These are phyloP conservation scores for Puccinia brachypodii DNA, from an alignment of 1,284 basidiomycete genomes.

Conservation along the genomic window DNA sequence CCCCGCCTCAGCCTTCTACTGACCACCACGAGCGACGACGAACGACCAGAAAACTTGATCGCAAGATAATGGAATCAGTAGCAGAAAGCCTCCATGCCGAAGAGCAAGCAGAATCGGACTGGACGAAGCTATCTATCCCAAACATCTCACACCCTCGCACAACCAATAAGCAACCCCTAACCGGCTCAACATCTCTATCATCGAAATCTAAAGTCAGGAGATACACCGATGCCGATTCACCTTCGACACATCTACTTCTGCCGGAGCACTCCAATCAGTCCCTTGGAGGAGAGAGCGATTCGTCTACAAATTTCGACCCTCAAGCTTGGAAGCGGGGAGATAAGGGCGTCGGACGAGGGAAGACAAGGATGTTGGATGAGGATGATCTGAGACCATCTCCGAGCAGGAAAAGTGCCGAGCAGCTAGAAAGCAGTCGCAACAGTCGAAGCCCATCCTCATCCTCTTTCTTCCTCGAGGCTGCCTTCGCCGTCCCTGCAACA, in stretches of 20 bases:
- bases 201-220: background rate
- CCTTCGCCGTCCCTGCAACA: background rate
- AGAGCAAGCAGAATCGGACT: slow-evolving; percentile 12
- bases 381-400: background rate
- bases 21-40: background rate
- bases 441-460: background rate
- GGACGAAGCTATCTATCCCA: slow-evolving; percentile 7
- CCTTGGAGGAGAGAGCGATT: slow-evolving; percentile 33
- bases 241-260: background rate
- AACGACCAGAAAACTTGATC: too few relatives aligned
- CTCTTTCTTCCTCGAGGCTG: slow-evolving; percentile 17
- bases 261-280: slow-evolving; percentile 1
- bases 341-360: background rate
- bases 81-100: background rate
- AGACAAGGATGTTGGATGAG: background rate
- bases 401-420: background rate
- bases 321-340: slow-evolving; percentile 45
- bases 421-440: background rate
- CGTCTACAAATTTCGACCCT: slow-evolving; percentile 35
- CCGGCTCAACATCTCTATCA: background rate
- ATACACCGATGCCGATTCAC: background rate
- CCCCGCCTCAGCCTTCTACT: too few relatives aligned
- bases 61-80: background rate
- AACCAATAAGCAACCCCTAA: background rate
- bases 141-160: background rate